These are phyloP conservation scores for Pichia sp. DNA, from an alignment of 1,139 yeast species.

Conservation along the genomic window DNA sequence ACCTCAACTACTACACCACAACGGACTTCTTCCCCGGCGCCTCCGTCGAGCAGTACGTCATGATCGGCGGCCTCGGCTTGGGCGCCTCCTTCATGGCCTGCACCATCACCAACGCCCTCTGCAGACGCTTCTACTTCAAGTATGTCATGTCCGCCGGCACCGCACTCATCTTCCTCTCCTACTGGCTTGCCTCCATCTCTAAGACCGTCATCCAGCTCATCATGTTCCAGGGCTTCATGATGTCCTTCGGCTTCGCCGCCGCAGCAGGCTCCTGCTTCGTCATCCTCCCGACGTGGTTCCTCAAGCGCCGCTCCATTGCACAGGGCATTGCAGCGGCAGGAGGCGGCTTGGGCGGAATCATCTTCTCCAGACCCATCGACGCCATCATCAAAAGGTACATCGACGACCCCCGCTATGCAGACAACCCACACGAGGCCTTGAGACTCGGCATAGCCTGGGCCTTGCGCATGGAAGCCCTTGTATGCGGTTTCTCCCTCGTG, in stretches of 20 bases:
- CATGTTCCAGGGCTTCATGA: conserved; percentile 62
- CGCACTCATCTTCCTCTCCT: conserved; percentile 50
- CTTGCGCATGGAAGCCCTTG: conserved; percentile 52
- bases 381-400: conserved; percentile 33
- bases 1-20: conserved; percentile 51
- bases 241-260: conserved; percentile 58
- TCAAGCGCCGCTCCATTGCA: conserved; percentile 52
- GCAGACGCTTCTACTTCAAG: conserved; percentile 35
- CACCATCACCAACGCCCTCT: conserved; percentile 44
- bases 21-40: conserved; percentile 53
- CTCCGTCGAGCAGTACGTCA: conserved; percentile 55
- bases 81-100: conserved; percentile 55
- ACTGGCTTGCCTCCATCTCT: conserved; percentile 61
- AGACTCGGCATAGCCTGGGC: conserved; percentile 68
- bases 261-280: conserved; percentile 56
- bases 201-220: conserved; percentile 57
- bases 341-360: conserved; percentile 58
- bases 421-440: conserved; percentile 24
- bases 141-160: conserved; percentile 45
- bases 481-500: conserved; percentile 35
- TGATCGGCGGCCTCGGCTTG: conserved; percentile 64
- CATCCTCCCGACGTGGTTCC: conserved; percentile 59
- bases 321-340: conserved; percentile 53
- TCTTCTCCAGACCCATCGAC: conserved; percentile 37
- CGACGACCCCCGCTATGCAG: conserved; percentile 13